phyloP scores from a whole-genome alignment of 345 rosid species.

The Raphanus sativus region DNA sequence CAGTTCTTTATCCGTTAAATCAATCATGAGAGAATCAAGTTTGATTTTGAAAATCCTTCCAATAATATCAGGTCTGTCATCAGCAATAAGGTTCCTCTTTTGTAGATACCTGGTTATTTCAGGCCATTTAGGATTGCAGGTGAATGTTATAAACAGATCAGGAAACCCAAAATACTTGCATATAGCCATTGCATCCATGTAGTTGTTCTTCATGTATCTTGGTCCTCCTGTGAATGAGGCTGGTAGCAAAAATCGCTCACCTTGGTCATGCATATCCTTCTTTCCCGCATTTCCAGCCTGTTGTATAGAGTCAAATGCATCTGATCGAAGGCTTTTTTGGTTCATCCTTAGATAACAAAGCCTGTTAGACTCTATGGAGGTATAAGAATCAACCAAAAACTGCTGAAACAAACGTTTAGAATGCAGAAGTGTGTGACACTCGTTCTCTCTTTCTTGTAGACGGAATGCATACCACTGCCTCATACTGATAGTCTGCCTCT shows the following conservation, averaged over 20 bases:
- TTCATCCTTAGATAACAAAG: neutral
- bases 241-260: neutral
- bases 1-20: neutral
- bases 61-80: too few relatives aligned
- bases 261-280: neutral
- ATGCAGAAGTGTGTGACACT: too few relatives aligned
- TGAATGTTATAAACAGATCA: neutral
- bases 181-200: neutral
- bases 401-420: too few relatives aligned
- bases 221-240: neutral
- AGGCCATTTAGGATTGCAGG: neutral
- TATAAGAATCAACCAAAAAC: neutral
- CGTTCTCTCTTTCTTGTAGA: too few relatives aligned
- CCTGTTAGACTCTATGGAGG: neutral
- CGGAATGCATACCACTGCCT: too few relatives aligned
- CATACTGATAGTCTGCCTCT: too few relatives aligned
- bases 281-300: neutral
- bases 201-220: neutral
- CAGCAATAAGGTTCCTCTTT: too few relatives aligned
- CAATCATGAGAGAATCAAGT: neutral
- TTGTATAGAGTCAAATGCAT: neutral
- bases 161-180: neutral
- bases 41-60: neutral
- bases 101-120: neutral
- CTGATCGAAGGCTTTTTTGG: too few relatives aligned